phyloP scores from a whole-genome alignment of 257 asterid species.

The Lycium barbarum region DNA sequence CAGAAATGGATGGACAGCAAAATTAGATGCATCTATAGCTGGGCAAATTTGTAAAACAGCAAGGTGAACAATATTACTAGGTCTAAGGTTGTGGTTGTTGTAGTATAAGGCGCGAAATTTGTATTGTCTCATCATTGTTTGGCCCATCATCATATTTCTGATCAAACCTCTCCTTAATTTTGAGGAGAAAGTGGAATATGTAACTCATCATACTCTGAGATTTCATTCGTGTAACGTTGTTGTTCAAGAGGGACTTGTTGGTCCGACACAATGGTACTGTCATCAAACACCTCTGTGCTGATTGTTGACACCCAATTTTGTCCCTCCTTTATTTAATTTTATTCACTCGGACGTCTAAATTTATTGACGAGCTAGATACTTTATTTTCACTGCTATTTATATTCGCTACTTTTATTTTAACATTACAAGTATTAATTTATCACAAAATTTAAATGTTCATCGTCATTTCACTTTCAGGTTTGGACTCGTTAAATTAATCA shows the following conservation, averaged over 20 bases:
- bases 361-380: no score
- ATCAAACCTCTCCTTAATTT: not conserved
- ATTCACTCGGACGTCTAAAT: no score
- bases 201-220: slow-evolving; percentile 29
- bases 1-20: not conserved
- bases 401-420: no score
- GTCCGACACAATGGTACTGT: not conserved
- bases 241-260: slow-evolving; percentile 19
- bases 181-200: slow-evolving; percentile 25
- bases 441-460: no score
- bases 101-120: not conserved
- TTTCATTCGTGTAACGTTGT: slow-evolving; percentile 14
- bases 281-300: not conserved
- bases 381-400: no score
- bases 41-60: not conserved
- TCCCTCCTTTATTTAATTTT: no score
- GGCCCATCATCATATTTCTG: not conserved
- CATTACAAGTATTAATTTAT: no score
- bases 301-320: no score
- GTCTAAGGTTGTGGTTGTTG: slow-evolving; percentile 1
- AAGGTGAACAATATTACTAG: not conserved
- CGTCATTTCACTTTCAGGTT: no score
- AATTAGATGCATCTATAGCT: not conserved
- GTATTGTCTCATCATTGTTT: not conserved
- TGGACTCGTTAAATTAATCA: no score